phyloP scores from a whole-genome alignment of 2,329 filamentous ascomycete genomes.

The Ophiostoma ulmi region DNA sequence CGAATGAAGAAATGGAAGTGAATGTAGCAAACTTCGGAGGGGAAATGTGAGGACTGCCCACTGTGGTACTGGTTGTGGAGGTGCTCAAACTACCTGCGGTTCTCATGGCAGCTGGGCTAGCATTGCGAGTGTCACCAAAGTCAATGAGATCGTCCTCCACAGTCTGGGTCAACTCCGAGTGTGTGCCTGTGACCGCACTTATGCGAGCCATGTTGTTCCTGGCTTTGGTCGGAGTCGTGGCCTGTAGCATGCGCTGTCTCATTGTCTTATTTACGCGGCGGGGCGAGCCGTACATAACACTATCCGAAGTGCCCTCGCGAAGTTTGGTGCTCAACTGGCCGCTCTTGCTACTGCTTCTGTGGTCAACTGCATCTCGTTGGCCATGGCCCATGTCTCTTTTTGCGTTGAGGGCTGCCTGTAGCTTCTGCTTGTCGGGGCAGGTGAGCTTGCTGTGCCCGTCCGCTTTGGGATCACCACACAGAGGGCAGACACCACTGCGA shows the following conservation, averaged over 20 bases:
- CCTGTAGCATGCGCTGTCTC: background rate
- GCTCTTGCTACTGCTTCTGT: background rate
- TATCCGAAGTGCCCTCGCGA: background rate
- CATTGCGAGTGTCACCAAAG: background rate
- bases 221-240: background rate
- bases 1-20: background rate
- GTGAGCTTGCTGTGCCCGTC: constrained; percentile 22
- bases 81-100: background rate
- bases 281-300: background rate
- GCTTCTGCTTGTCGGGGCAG: constrained; percentile 16
- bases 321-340: background rate
- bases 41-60: background rate
- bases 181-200: background rate
- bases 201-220: background rate
- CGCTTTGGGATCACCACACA: constrained; percentile 24
- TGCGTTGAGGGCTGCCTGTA: background rate
- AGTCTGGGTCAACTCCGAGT: background rate
- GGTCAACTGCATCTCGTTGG: background rate
- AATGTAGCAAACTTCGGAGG: background rate
- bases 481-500: constrained; percentile 19
- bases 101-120: background rate
- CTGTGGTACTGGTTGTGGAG: background rate
- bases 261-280: background rate
- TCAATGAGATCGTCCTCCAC: background rate
- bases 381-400: background rate